These are phyloP conservation scores for Onygenales sp. DNA, from an alignment of 2,329 filamentous ascomycete genomes.

Conservation along the genomic window DNA sequence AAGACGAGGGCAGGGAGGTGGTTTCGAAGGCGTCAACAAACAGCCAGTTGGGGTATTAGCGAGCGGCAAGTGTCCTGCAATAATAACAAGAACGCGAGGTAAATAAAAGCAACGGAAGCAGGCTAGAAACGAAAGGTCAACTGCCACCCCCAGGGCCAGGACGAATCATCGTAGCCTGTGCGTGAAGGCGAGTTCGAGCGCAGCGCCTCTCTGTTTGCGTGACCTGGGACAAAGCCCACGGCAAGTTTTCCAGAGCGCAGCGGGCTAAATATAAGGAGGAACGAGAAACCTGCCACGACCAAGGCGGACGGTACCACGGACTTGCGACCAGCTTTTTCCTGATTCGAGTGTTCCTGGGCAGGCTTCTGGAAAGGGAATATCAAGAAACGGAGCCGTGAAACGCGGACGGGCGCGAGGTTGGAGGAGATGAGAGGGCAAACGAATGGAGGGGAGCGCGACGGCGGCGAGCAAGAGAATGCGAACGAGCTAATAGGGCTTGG, in stretches of 20 bases:
- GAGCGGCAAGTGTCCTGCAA: background rate
- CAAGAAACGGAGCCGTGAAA: conserved; percentile 1
- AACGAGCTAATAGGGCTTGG: background rate
- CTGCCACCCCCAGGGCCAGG: background rate
- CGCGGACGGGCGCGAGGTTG: background rate
- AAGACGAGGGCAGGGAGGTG: background rate
- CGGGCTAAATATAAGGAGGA: no score
- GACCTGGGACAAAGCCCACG: background rate
- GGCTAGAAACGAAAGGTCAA: conserved; percentile 1
- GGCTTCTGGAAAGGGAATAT: background rate
- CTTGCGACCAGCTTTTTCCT: background rate
- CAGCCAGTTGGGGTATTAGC: background rate
- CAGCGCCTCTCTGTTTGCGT: background rate
- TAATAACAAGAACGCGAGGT: conserved; percentile 1
- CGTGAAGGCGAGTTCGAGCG: background rate
- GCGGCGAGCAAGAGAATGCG: background rate
- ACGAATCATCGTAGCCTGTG: background rate
- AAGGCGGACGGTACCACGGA: background rate
- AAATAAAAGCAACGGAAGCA: background rate
- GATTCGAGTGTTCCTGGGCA: background rate
- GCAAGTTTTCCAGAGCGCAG: background rate
- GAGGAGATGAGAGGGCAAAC: background rate
- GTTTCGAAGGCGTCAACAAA: conserved; percentile 2
- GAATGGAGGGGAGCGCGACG: background rate
- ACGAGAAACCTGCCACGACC: conserved; percentile 1